Evolutionary conservation across 2,329 filamentous ascomycete species (phyloP), one percentile per base, ranked within the genome.

Genomic region (Lasiodiplodia citricola): DNA sequence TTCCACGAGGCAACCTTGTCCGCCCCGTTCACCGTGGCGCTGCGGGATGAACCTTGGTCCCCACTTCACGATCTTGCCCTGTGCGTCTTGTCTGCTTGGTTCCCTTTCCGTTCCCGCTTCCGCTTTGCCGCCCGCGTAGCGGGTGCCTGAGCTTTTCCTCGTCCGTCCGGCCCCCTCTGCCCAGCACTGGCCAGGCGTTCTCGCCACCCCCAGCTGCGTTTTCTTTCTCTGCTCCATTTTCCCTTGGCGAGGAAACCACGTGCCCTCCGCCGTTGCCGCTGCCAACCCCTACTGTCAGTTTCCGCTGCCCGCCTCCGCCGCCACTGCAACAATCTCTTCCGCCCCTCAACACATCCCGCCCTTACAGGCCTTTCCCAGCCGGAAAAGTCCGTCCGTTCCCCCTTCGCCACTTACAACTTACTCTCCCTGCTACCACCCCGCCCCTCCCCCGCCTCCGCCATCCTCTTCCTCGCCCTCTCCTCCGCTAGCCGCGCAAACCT

Each of bases 401-500:
- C 37, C 23, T 35, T 44, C 31, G n/a, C 44, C 38, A 37, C n/a
- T 66, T 31, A 50, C 37, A 47, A 13, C 54, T 57, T 50, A 13
- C 51, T 41, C 25, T 37, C 65, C 28, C 16, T 23, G 16, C 35
- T 16, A 3, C 37, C 21, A 11, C 50, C 51, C 63, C 50, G 23
- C 31, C 25, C 25, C 28, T 16, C 31, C 52, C 13, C 50, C 50
- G 23, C 50, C 4, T 13, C 44, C 41, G 23, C 11, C 58, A 7
- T 21, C 62, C 51, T 63, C 50, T 28, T 57, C 66, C 67, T 51
- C 23, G 50, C 58, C 41, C 44, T 25, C 37, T 37, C 67, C 54
- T 69, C 56, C 10, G 58, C 56, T 37, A 25, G 25, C 51, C 60
- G 13, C 57, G 70, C 68, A 68, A 75, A 75, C 11, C 69, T 70